Evolutionary conservation across 352 stramenopile genomes (phyloP).

Genomic region (Globisporangium splendens): DNA sequence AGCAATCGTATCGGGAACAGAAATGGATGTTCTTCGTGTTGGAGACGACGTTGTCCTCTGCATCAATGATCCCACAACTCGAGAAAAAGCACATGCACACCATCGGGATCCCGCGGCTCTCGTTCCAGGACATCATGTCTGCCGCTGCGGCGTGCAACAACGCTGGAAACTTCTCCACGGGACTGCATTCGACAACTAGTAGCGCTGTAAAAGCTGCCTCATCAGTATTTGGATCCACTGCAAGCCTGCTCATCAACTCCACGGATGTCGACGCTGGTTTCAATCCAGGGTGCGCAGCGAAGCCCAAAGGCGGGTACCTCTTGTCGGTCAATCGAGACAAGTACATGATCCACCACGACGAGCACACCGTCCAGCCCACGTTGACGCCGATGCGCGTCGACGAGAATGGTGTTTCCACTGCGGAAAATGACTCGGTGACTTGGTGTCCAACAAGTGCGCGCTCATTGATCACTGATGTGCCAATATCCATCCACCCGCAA

Average conservation of each 20-base stretch:
- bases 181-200: no score
- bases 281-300: conserved; percentile 6
- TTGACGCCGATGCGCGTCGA: conserved; percentile 3
- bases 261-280: neutral
- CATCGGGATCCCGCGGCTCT: conserved; percentile 47
- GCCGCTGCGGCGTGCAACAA: neutral
- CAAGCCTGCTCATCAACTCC: neutral
- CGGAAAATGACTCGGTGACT: neutral
- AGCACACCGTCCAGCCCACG: conserved; percentile 2
- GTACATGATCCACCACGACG: conserved; percentile 26
- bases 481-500: neutral
- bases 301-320: conserved; percentile 35
- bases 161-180: neutral
- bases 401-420: no score
- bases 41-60: conserved; percentile 62
- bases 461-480: conserved; percentile 1
- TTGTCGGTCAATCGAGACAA: conserved; percentile 54
- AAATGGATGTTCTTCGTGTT: conserved; percentile 73
- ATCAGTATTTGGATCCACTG: neutral
- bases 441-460: neutral
- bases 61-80: conserved; percentile 55
- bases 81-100: conserved; percentile 67
- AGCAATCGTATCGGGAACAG: conserved; percentile 52
- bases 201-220: neutral
- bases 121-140: conserved; percentile 31